Percentiles rank a stretch among this genome's conserved stretches.
Conservation (phyloP, 148 eudicot species). For the Suaeda aralocaspica region DNA sequence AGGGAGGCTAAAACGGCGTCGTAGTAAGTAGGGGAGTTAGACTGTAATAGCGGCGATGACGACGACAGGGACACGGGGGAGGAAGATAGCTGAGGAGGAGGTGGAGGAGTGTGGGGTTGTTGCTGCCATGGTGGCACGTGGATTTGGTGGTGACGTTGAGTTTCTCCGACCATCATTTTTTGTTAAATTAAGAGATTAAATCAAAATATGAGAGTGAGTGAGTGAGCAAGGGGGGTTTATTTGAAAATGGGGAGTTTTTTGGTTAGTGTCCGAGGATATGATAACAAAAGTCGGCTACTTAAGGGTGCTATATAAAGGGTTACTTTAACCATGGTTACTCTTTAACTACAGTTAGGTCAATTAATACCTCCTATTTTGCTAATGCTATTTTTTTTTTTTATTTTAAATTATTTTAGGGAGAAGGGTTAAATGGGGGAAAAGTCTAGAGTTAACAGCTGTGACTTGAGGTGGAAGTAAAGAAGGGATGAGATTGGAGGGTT, state of each 20-base stretch:
- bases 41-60: background rate
- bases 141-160: slow-evolving; percentile 20
- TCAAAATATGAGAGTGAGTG: background rate
- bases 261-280: slow-evolving; percentile 14
- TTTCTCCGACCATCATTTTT: slow-evolving; percentile 49
- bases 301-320: slow-evolving; percentile 35
- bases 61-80: slow-evolving; percentile 19
- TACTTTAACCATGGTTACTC: slow-evolving; percentile 28
- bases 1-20: slow-evolving; percentile 32
- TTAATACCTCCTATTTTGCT: too few species aligned
- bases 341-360: background rate
- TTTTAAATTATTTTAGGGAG: too few species aligned
- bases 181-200: background rate
- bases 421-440: too few species aligned
- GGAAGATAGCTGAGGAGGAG: slow-evolving; percentile 4
- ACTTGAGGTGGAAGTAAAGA: background rate
- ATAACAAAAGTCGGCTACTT: slow-evolving; percentile 9
- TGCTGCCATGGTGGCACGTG: slow-evolving; percentile 45
- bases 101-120: background rate
- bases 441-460: slow-evolving; percentile 28
- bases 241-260: background rate
- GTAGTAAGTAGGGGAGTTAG: slow-evolving; percentile 24
- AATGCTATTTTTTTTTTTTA: too few species aligned
- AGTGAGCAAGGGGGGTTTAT: background rate
- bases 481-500: slow-evolving; percentile 15